A percentile compares a stretch with the other conserved stretches of the same genome.
These are phyloP conservation scores for Nakazawaea anatomiae DNA, from an alignment of 805 yeast genomes.

Conservation along the genomic window DNA sequence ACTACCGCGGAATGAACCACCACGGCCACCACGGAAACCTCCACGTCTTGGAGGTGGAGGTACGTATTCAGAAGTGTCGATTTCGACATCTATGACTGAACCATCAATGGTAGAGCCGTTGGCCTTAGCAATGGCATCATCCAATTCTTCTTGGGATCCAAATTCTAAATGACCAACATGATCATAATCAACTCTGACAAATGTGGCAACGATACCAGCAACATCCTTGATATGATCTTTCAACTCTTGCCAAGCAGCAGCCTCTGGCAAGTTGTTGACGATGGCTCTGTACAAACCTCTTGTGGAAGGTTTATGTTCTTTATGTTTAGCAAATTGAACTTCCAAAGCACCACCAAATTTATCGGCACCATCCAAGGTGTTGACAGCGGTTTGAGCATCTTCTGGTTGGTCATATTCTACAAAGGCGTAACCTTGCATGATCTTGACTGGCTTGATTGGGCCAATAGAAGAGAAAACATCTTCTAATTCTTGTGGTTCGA, in stretches of 20 bases:
- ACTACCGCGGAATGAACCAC: conserved; percentile 40
- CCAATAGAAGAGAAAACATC: conserved; percentile 65
- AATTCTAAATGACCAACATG: conserved; percentile 51
- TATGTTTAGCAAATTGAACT: conserved; percentile 48
- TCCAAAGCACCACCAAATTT: conserved; percentile 46
- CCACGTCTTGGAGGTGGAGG: conserved; percentile 41
- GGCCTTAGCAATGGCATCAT: conserved; percentile 64
- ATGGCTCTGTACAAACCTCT: conserved; percentile 73
- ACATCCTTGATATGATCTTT: conserved; percentile 86
- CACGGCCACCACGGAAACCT: conserved; percentile 37
- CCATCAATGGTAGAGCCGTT: conserved; percentile 73
- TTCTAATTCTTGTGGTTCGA: conserved; percentile 45
- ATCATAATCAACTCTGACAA: conserved; percentile 45
- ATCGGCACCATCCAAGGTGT: conserved; percentile 36
- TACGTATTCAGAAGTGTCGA: conserved; percentile 61
- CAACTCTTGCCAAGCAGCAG: conserved; percentile 81
- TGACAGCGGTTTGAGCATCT: conserved; percentile 44
- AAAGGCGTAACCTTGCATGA: conserved; percentile 83
- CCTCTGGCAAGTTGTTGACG: conserved; percentile 65
- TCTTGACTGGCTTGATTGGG: conserved; percentile 58
- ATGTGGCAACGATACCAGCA: conserved; percentile 57
- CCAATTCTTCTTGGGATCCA: conserved; percentile 65
- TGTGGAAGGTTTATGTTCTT: conserved; percentile 39
- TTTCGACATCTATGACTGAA: conserved; percentile 64
- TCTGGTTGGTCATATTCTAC: conserved; percentile 73